Evolutionary conservation across 148 eudicot species (phyloP).

Genomic region (Cornus florida): DNA sequence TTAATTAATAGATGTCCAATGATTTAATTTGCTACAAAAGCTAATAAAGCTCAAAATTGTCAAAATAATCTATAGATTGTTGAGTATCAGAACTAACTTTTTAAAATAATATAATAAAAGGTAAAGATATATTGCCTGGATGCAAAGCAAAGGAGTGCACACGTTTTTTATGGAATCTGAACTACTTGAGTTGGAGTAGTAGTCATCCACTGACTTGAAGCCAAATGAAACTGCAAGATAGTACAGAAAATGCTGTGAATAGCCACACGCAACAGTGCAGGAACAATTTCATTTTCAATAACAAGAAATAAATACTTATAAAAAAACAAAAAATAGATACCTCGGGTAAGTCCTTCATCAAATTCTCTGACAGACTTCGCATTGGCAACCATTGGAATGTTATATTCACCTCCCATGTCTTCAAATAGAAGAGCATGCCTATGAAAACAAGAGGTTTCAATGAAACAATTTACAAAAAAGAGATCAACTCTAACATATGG

Average conservation of each 20-base stretch:
- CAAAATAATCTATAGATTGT: background rate
- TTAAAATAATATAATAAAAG: background rate
- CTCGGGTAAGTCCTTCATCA: constrained; percentile 93
- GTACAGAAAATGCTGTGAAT: constrained; percentile 17
- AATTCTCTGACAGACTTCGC: constrained; percentile 88
- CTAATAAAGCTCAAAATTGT: background rate
- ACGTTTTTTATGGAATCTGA: constrained; percentile 80
- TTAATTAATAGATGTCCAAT: background rate
- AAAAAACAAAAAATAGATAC: constrained; percentile 24
- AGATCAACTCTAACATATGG: background rate
- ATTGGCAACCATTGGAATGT: constrained; percentile 72
- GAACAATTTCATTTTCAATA: background rate
- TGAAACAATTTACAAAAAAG: constrained; percentile 12
- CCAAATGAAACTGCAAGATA: constrained; percentile 86
- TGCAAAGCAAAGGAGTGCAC: constrained; percentile 75
- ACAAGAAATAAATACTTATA: background rate
- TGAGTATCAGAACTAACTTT: background rate
- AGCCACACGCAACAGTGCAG: background rate
- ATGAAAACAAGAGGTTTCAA: constrained; percentile 16
- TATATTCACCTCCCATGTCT: constrained; percentile 84
- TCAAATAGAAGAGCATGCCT: constrained; percentile 86
- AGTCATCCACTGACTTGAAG: constrained; percentile 95
- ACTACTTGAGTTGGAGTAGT: constrained; percentile 84
- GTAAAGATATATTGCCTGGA: constrained; percentile 55
- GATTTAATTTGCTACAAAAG: background rate